Conservation (phyloP, 371 early-diverging fungal genomes). For the Blakeslea trispora region DNA sequence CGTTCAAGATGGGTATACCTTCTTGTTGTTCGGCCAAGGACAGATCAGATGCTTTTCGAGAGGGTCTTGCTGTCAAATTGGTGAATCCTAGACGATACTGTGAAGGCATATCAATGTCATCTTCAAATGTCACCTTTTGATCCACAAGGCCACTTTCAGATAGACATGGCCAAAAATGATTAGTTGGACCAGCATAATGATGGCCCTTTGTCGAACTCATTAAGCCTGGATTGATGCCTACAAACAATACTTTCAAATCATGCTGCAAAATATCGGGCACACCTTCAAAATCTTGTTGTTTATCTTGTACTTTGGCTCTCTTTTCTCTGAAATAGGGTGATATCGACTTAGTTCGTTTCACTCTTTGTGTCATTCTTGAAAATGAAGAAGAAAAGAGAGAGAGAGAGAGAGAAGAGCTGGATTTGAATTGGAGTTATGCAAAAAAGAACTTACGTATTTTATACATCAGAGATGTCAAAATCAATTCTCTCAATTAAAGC, state of each 20-base stretch:
- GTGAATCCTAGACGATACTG: conserved; percentile 66
- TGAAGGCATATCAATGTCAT: conserved; percentile 56
- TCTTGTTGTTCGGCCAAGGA: conserved; percentile 58
- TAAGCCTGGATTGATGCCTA: conserved; percentile 80
- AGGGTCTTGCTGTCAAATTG: conserved; percentile 57
- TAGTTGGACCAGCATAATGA: conserved; percentile 75
- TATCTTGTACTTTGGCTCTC: not conserved
- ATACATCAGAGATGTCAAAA: no score
- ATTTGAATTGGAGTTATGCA: no score
- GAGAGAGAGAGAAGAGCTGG: no score
- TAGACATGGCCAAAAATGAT: conserved; percentile 80
- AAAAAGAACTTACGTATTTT: no score
- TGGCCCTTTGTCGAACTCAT: conserved; percentile 59
- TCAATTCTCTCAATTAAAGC: no score
- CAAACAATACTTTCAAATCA: conserved; percentile 72
- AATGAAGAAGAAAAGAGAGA: not conserved
- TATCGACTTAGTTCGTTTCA: not conserved
- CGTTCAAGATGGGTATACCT: conserved; percentile 61
- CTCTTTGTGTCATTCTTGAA: not conserved
- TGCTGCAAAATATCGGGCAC: conserved; percentile 64
- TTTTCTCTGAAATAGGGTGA: not conserved
- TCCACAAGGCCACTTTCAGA: conserved; percentile 56
- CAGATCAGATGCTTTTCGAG: conserved; percentile 55
- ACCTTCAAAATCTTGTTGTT: not conserved
- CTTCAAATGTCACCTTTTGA: conserved; percentile 39